Conservation (phyloP, 352 stramenopile genomes). For the Pythium inflatum region DNA sequence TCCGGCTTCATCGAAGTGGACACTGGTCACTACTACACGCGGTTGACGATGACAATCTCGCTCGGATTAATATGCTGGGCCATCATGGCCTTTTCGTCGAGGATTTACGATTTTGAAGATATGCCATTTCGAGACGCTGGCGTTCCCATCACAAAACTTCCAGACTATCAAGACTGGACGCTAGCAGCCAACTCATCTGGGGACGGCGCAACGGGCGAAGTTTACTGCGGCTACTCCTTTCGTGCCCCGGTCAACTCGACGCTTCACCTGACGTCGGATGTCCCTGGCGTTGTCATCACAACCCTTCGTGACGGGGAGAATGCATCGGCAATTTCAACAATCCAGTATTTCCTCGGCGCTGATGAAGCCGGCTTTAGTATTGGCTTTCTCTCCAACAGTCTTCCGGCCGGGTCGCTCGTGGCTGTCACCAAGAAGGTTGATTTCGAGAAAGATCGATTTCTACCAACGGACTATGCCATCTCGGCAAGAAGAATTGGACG, state of each 20-base stretch:
- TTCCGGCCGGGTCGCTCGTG: constrained; percentile 54
- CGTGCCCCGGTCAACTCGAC: constrained; percentile 50
- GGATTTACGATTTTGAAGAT: constrained; percentile 64
- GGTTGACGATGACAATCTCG: constrained; percentile 65
- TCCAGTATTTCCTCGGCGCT: constrained; percentile 74
- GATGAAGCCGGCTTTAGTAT: constrained; percentile 63
- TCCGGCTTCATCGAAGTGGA: constrained; percentile 86
- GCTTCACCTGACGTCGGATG: constrained; percentile 50
- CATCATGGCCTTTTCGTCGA: constrained; percentile 62
- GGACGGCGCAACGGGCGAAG: constrained; percentile 10
- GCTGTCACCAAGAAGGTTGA: constrained; percentile 75
- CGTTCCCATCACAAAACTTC: constrained; percentile 25
- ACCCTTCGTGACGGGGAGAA: constrained; percentile 46
- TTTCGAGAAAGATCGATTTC: constrained; percentile 53
- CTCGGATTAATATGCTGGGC: constrained; percentile 69
- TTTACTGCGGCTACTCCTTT: constrained; percentile 82
- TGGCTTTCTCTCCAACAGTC: constrained; percentile 66
- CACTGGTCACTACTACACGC: constrained; percentile 86
- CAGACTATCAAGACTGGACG: constrained; percentile 54
- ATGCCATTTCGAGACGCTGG: constrained; percentile 41
- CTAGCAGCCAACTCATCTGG: not conserved
- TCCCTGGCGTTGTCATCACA: constrained; percentile 49
- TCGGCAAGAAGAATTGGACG: constrained; percentile 46
- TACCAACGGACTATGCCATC: constrained; percentile 36
- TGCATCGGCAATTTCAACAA: constrained; percentile 35